These are phyloP conservation scores for Halophytophthora polymorphica DNA, from an alignment of 352 stramenopile species.

Conservation along the genomic window DNA sequence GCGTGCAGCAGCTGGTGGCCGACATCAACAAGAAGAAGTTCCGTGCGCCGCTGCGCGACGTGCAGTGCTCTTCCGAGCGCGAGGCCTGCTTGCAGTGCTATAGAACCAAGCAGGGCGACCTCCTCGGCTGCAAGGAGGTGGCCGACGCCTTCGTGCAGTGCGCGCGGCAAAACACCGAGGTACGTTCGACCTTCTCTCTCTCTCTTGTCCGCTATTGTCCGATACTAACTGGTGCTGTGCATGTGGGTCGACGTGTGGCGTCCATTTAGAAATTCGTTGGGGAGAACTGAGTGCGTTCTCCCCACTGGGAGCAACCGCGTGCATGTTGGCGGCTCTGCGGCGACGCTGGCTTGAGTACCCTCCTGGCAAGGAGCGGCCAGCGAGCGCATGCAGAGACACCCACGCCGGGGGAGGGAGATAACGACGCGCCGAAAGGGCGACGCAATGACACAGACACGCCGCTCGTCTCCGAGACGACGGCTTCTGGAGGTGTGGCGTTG, in stretches of 20 bases:
- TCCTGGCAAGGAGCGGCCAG: too few relatives aligned
- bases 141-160: conserved; percentile 82
- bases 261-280: conserved; percentile 57
- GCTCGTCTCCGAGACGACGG: too few relatives aligned
- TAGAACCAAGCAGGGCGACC: conserved; percentile 73
- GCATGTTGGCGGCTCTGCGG: conserved; percentile 2
- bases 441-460: too few relatives aligned
- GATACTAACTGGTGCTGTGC: conserved; percentile 1
- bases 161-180: conserved; percentile 77
- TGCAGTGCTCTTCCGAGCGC: conserved; percentile 76
- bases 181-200: conserved; percentile 26
- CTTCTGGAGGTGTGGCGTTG: too few relatives aligned
- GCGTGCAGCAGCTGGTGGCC: conserved; percentile 71
- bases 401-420: too few relatives aligned
- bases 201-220: background rate
- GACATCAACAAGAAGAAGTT: conserved; percentile 86
- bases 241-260: background rate
- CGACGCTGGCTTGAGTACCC: conserved; percentile 2
- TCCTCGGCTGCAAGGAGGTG: conserved; percentile 85
- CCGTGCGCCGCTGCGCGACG: conserved; percentile 71
- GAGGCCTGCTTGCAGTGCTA: conserved; percentile 85
- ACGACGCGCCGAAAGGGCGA: too few relatives aligned
- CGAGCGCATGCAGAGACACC: too few relatives aligned
- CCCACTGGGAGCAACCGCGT: conserved; percentile 9
- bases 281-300: conserved; percentile 37